Conservation (phyloP, 2,329 filamentous ascomycete species). For the Paecilomyces sp. region DNA sequence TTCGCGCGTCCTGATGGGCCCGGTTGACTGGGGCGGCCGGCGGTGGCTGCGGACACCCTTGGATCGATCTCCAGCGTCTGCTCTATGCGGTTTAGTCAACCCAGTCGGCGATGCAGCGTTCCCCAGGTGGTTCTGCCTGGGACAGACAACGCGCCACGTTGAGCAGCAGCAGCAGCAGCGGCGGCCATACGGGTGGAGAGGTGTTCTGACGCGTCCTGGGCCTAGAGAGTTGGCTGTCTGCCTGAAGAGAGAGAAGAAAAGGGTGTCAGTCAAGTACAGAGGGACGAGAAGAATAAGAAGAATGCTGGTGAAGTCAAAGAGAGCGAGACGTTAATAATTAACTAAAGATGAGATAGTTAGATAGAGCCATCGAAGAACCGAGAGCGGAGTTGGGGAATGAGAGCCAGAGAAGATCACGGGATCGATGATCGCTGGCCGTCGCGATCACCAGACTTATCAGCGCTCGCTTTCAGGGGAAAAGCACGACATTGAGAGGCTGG, state of each 20-base stretch:
- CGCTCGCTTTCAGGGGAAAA: not conserved
- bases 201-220: not conserved
- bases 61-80: not conserved
- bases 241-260: too few species aligned
- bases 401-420: not conserved
- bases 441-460: not conserved
- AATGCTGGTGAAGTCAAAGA: not conserved
- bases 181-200: not conserved
- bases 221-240: not conserved
- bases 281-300: too few species aligned
- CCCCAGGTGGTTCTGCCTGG: not conserved
- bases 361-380: not conserved
- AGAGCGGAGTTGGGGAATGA: not conserved
- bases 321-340: not conserved
- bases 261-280: too few species aligned
- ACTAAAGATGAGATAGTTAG: not conserved
- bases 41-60: not conserved
- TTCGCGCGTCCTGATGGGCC: not conserved
- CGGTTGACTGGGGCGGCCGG: not conserved
- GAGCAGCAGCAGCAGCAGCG: not conserved
- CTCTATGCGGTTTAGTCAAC: not conserved
- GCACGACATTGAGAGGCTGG: not conserved
- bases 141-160: not conserved
- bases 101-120: not conserved
- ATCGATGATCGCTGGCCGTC: not conserved